Percentiles rank a stretch among this genome's conserved stretches.
These are phyloP conservation scores for Dipteronia sinensis DNA, from an alignment of 345 rosid species.

Conservation along the genomic window DNA sequence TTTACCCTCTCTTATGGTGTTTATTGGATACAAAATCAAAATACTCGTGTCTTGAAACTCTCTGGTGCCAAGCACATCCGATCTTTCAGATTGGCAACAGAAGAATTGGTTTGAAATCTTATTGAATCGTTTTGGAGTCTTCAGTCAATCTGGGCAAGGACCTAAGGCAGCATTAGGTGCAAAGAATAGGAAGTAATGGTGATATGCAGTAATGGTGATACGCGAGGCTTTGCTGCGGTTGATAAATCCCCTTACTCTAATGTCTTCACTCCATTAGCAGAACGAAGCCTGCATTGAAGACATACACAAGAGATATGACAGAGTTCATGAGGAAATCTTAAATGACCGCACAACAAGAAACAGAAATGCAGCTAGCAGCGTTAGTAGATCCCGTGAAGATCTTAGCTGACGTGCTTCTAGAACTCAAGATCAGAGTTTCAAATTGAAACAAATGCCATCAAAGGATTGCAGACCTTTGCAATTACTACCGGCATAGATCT, in stretches of 20 bases:
- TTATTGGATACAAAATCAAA: neutral
- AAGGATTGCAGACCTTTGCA: neutral
- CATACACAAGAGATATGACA: neutral
- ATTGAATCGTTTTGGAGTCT: neutral
- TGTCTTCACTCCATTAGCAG: neutral
- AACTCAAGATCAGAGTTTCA: neutral
- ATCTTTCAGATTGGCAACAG: neutral
- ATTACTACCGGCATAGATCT: neutral
- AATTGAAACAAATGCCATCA: neutral
- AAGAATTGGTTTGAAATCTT: neutral
- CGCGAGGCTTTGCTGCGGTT: neutral
- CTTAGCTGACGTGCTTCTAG: neutral
- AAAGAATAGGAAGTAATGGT: neutral
- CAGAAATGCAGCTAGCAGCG: neutral
- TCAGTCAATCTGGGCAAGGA: neutral
- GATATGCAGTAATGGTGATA: neutral
- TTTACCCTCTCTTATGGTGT: neutral
- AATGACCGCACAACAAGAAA: neutral
- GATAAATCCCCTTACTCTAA: conserved; percentile 3
- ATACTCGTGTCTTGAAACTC: neutral
- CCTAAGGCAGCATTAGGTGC: neutral
- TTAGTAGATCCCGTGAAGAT: neutral
- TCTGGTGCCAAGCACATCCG: neutral
- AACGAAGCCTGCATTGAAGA: conserved; percentile 6
- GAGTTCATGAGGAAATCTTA: no score